Base-by-base conservation (phyloP, 208 protist genomes). In the Phytomonas sp. region DNA sequence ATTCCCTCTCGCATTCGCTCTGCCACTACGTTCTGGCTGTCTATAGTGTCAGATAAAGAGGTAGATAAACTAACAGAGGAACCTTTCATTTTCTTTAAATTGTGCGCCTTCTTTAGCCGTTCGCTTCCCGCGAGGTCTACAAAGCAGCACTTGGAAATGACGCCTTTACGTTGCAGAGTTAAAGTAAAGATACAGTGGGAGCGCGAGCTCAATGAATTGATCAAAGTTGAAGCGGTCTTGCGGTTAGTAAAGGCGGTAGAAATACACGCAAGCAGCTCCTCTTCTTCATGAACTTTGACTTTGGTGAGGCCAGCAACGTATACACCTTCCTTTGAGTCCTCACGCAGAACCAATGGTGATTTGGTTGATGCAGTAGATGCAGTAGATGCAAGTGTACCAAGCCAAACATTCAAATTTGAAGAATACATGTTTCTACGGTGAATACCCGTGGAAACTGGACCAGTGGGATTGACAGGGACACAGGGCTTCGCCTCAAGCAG, bases 121-220 rank as follows among this genome's bases (percentile, higher is more conserved):
- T 99, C 97, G 62, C 82, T 94, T 33, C 97, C 97, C 0, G 97
- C 97, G 9, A 99, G 82, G 73, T 99, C 96, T 9, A 98, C 96
- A 26, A 99, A 86, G 72, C 74, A 92, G 72, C 97, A 89, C 29
- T 89, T 89, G 36, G 84, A 89, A 28, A 80, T 71, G 34, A 83
- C 60, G 11, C 87, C 92, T 29, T 71, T 73, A 29, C 73, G 74
- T 33, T 74, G 82, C 51, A 97, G 79, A 1, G 83, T 91, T 11
- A 98, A 72, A 34, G 95, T 97, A 17, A 98, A 87, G 62, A 98
- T 71, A 72, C 93, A 92, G 79, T 98, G 96, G 32, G 89, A 95
- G 15, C 97, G 92, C 15, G 90, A 97, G 70, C 85, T 96, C 32
- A 76, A 90, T 11, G 77, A 89, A 78, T 98, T 98, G 82, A 97